Evolutionary conservation across 108 stramenopile species (phyloP).

Genomic region (Nannochloropsis granulata): DNA sequence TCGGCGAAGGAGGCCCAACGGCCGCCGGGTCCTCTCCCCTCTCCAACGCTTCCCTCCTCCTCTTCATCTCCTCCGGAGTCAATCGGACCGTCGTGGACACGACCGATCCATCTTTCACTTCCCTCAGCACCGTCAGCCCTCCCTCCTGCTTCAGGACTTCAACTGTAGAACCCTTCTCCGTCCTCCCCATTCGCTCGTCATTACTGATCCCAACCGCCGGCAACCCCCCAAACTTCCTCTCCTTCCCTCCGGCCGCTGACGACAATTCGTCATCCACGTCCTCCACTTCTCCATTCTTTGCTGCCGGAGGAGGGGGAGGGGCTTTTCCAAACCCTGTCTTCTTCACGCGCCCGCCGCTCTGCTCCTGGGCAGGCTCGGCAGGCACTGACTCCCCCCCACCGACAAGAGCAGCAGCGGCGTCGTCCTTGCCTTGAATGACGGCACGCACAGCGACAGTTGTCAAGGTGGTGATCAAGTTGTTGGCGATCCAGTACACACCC

Average conservation of each 20-base stretch:
- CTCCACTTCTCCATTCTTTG: neutral
- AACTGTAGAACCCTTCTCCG: neutral
- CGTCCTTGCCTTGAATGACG: neutral
- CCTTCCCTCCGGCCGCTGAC: neutral
- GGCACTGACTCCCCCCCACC: neutral
- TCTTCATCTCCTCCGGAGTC: neutral
- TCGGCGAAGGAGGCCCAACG: neutral
- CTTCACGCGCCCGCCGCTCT: neutral
- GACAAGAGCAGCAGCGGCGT: neutral
- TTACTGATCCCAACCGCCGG: neutral
- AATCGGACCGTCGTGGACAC: neutral
- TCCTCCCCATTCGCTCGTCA: neutral
- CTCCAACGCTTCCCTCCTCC: neutral
- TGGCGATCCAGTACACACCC: constrained; percentile 86
- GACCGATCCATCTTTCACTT: neutral
- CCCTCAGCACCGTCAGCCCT: neutral
- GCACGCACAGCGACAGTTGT: constrained; percentile 35
- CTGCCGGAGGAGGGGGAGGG: neutral
- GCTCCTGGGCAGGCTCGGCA: neutral
- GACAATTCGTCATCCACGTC: neutral
- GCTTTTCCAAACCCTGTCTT: neutral
- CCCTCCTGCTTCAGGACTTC: neutral
- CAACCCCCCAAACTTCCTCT: neutral
- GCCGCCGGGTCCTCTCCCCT: neutral
- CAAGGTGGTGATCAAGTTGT: constrained; percentile 79